Evolutionary conservation across 345 rosid species (phyloP), one percentile per base, ranked within the genome.

Genomic region (Combretum micranthum): DNA sequence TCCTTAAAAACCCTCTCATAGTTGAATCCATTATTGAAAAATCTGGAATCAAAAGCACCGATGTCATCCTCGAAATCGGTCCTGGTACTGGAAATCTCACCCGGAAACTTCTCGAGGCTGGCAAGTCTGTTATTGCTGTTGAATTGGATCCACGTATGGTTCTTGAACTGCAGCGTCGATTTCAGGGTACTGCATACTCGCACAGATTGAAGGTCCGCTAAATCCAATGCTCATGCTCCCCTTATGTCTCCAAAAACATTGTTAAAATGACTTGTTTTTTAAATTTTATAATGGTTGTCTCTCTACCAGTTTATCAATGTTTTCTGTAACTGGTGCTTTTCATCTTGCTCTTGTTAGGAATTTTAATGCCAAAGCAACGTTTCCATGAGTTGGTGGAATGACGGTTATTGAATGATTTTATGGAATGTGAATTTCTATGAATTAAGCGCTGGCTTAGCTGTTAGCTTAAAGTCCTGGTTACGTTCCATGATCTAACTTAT

Each of bases 51-150:
- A 83, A 83, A 69, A 59, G 73, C 73, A 90, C 91, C 37, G 96
- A 90, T 59, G 80, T 80, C 59, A 76, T 90, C 51, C 96, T 90
- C 48, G 94, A 90, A 77, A 90, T 90, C 50, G 91, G 94, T 63
- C 96, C 97, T 3, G 94, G 91, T 68, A 87, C 97, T 17, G 97
- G 96, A 20, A 87, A 90, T 52, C 81, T 90, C n/a, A 90, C 97
- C 15, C 85, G 77, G 81, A 90, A 87, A 78, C 97, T 90, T 61
- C 82, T 87, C 5, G 91, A 90, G 67, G 89, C 86, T 22, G 96
- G 96, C 4, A 87, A 90, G 62, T 68, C 65, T 66, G 94, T 87
- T 45, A 72, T 85, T 64, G 97, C 96, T n/a, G 68, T 90, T 23
- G 97, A 90, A 57, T 80, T 90, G 42, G 97, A 90, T 67, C 63